A percentile compares a stretch with the other conserved stretches of the same genome.
Conservation (phyloP, 1,139 yeast species). For the Suhomyces bokatorum region DNA sequence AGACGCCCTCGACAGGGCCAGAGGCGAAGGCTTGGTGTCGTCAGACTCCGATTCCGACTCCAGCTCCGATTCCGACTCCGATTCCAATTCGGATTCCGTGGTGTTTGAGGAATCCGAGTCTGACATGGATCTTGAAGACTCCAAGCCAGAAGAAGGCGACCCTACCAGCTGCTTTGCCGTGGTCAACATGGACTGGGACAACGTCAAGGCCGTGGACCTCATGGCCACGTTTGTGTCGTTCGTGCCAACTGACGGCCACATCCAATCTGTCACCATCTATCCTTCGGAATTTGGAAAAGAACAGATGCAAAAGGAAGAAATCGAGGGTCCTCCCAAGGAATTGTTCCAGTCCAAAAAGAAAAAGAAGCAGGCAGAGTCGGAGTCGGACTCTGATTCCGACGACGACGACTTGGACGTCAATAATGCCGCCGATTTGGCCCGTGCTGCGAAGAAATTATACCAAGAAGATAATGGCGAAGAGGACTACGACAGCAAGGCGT, state of each 20-base stretch:
- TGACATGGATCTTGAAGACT: conserved; percentile 58
- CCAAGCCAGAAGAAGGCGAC: conserved; percentile 78
- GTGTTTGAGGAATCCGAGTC: conserved; percentile 38
- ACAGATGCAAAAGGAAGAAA: conserved; percentile 85
- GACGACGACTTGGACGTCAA: conserved; percentile 45
- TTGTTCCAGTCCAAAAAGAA: conserved; percentile 54
- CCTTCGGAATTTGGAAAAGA: conserved; percentile 95
- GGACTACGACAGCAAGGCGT: conserved; percentile 69
- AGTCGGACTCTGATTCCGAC: conserved; percentile 32
- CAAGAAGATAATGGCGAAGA: conserved; percentile 65
- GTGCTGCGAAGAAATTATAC: conserved; percentile 65
- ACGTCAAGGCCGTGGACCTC: conserved; percentile 78
- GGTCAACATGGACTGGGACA: conserved; percentile 98
- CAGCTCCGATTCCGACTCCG: conserved; percentile 33
- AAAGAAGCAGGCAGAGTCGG: conserved; percentile 31
- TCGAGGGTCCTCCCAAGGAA: conserved; percentile 91
- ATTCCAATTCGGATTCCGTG: conserved; percentile 27
- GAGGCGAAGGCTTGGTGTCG: conserved; percentile 58
- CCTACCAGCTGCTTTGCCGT: conserved; percentile 83
- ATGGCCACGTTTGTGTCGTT: conserved; percentile 90
- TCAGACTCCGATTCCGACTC: conserved; percentile 23
- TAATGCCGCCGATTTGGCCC: conserved; percentile 45
- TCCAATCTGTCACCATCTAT: conserved; percentile 70
- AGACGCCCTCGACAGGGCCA: conserved; percentile 54
- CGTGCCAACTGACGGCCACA: conserved; percentile 73